phyloP scores from a whole-genome alignment of 345 rosid species.

The Raphanus raphanistrum region DNA sequence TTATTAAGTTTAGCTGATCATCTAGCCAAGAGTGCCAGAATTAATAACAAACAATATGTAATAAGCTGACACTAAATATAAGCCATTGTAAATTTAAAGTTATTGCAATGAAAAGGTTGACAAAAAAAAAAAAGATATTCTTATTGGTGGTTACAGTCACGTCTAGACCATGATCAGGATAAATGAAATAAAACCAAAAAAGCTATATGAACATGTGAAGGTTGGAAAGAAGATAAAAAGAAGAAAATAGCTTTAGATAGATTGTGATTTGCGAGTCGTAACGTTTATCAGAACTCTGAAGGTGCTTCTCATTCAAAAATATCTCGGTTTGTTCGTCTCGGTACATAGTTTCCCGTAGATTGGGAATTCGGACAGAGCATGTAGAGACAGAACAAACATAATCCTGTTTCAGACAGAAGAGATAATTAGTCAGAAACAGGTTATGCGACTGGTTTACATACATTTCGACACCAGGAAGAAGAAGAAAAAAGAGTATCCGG shows the following conservation, averaged over 20 bases:
- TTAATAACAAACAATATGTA: no score
- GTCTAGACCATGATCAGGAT: no score
- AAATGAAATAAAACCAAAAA: no score
- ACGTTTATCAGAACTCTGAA: not conserved
- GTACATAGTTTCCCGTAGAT: constrained; percentile 36
- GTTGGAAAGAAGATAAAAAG: not conserved
- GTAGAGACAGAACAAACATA: constrained; percentile 77
- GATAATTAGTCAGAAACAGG: not conserved
- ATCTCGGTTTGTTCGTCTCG: constrained; percentile 42
- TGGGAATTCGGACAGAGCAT: constrained; percentile 56
- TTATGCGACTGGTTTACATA: not conserved
- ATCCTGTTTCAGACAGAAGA: constrained; percentile 47
- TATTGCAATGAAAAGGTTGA: no score
- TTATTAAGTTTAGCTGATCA: no score
- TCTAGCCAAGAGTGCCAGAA: no score
- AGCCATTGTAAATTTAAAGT: no score
- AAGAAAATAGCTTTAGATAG: constrained; percentile 10
- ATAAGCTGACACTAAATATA: no score
- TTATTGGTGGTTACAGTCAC: no score
- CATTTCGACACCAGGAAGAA: not conserved
- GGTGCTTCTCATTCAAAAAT: constrained; percentile 22
- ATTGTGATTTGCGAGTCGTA: not conserved
- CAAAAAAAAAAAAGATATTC: no score
- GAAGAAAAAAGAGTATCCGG: not conserved
- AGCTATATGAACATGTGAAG: constrained; percentile 1